Evolutionary conservation across 2,329 filamentous ascomycete species (phyloP).

Genomic region (Calonectria pauciramosa): DNA sequence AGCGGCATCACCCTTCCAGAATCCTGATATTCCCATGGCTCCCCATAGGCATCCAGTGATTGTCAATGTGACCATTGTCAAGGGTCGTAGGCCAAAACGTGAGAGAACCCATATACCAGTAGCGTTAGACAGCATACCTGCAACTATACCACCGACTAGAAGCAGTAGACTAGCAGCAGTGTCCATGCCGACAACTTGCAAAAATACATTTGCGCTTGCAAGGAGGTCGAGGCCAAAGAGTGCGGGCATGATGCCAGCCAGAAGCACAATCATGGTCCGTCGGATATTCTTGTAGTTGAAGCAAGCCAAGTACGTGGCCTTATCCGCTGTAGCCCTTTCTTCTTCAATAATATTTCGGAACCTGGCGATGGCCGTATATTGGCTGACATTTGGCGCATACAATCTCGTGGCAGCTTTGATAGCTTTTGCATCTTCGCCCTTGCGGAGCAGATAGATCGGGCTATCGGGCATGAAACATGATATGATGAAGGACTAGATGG

Average conservation of each 20-base stretch:
- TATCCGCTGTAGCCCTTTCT: constrained; percentile 47
- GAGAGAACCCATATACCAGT: constrained; percentile 60
- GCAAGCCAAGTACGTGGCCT: constrained; percentile 55
- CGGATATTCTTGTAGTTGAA: constrained; percentile 57
- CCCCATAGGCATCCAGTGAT: constrained; percentile 56
- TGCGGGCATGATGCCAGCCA: constrained; percentile 56
- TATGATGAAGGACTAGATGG: constrained; percentile 34
- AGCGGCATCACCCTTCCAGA: constrained; percentile 19
- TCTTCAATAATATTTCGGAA: constrained; percentile 55
- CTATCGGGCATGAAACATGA: constrained; percentile 47
- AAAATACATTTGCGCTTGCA: constrained; percentile 55
- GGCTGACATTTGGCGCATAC: constrained; percentile 35
- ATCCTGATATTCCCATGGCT: constrained; percentile 51
- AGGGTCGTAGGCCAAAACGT: constrained; percentile 54
- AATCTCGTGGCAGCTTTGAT: constrained; percentile 34
- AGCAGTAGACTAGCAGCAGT: constrained; percentile 55
- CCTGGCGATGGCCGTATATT: constrained; percentile 26
- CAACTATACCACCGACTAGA: constrained; percentile 60
- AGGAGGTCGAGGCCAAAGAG: constrained; percentile 60
- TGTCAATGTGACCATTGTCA: constrained; percentile 53
- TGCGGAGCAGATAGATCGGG: constrained; percentile 41
- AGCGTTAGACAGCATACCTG: constrained; percentile 60
- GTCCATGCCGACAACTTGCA: constrained; percentile 48
- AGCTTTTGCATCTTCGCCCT: constrained; percentile 34
- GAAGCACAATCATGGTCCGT: constrained; percentile 53